phyloP scores from a whole-genome alignment of 805 yeast genomes.

The Candida boidinii region DNA sequence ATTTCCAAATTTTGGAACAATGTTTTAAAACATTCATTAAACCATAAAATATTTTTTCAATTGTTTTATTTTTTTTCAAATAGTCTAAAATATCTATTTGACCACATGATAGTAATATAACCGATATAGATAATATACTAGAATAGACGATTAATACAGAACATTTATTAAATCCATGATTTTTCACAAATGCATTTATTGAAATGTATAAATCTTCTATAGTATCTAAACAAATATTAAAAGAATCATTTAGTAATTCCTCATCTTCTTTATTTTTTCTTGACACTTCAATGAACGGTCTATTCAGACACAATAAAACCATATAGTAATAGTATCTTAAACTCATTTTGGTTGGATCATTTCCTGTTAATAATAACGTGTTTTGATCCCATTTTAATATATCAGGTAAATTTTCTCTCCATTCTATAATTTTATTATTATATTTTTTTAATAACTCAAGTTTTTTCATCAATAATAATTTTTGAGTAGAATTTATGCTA shows the following conservation, averaged over 20 bases:
- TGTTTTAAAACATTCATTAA: slow-evolving; percentile 3
- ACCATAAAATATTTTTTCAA: slow-evolving; percentile 1
- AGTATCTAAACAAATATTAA: slow-evolving; percentile 28
- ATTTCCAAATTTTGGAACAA: slow-evolving; percentile 6
- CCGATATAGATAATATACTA: slow-evolving; percentile 36
- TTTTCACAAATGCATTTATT: slow-evolving; percentile 26
- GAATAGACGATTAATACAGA: slow-evolving; percentile 39
- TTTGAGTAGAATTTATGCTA: slow-evolving; percentile 9
- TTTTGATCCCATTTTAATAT: slow-evolving; percentile 42
- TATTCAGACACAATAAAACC: slow-evolving; percentile 42
- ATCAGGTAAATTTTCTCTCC: slow-evolving; percentile 42
- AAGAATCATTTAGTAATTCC: slow-evolving; percentile 2
- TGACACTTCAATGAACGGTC: slow-evolving; percentile 33
- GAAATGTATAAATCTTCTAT: slow-evolving; percentile 35
- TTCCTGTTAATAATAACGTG: slow-evolving; percentile 32
- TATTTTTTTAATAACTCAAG: slow-evolving; percentile 24
- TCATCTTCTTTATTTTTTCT: slow-evolving; percentile 3
- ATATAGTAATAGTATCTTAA: slow-evolving; percentile 51
- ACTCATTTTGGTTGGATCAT: slow-evolving; percentile 45
- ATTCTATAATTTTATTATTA: slow-evolving; percentile 39
- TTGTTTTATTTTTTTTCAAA: background rate
- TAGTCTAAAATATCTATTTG: background rate
- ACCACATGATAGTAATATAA: slow-evolving; percentile 23
- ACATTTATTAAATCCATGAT: slow-evolving; percentile 33
- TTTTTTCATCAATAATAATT: slow-evolving; percentile 4